Conservation (phyloP, 768 basidiomycete genomes). For the Ramaria sp. region DNA sequence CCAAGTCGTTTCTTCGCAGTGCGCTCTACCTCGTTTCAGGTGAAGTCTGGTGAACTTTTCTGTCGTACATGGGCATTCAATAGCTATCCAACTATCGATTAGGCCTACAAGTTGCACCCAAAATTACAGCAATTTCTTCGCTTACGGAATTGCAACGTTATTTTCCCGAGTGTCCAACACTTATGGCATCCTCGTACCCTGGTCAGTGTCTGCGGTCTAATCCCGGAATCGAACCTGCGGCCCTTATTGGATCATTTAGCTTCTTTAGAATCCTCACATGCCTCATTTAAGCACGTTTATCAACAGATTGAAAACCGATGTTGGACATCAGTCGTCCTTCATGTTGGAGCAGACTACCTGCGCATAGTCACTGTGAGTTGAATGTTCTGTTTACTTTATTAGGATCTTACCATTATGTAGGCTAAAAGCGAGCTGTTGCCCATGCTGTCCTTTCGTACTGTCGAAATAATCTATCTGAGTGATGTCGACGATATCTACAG, state of each 20-base stretch:
- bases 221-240: neutral
- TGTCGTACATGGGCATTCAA: neutral
- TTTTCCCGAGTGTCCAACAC: conserved; percentile 21
- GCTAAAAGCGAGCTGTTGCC: neutral
- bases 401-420: neutral
- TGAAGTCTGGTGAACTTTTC: conserved; percentile 13
- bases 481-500: conserved; percentile 87
- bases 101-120: conserved; percentile 43
- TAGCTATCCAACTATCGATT: neutral
- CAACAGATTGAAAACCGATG: conserved; percentile 45
- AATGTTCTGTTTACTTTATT: too few relatives aligned
- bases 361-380: conserved; percentile 62
- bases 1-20: conserved; percentile 64
- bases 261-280: conserved; percentile 41
- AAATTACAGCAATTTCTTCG: conserved; percentile 53
- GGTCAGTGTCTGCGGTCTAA: neutral
- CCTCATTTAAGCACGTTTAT: conserved; percentile 43
- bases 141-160: conserved; percentile 48
- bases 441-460: conserved; percentile 41
- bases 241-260: conserved; percentile 27
- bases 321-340: conserved; percentile 61
- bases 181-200: neutral
- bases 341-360: conserved; percentile 56
- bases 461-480: conserved; percentile 67
- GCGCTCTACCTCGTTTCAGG: conserved; percentile 59